Evolutionary conservation across 371 early-diverging fungal genomes (phyloP).

Genomic region (Mortierella sp.): DNA sequence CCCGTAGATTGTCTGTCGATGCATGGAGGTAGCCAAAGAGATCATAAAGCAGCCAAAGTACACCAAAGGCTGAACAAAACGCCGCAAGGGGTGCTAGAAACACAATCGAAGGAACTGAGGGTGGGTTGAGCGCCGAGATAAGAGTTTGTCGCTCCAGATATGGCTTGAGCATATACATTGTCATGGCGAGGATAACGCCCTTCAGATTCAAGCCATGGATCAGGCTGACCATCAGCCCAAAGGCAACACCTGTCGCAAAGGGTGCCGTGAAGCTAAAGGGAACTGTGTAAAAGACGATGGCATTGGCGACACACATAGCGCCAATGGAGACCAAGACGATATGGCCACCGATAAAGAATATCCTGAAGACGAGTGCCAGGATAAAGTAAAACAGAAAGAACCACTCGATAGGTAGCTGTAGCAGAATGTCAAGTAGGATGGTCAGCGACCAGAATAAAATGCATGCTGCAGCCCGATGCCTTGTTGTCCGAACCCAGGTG

Average conservation of each 20-base stretch:
- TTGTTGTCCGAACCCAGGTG: slow-evolving; percentile 1
- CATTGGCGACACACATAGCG: slow-evolving; percentile 55
- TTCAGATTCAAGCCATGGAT: slow-evolving; percentile 60
- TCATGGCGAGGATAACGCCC: slow-evolving; percentile 56
- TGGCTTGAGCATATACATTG: slow-evolving; percentile 58
- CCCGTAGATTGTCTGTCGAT: slow-evolving; percentile 52
- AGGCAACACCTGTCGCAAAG: slow-evolving; percentile 57
- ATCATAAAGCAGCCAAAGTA: slow-evolving; percentile 57
- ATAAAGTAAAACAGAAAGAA: slow-evolving; percentile 61
- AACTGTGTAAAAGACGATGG: slow-evolving; percentile 51
- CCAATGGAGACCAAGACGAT: slow-evolving; percentile 55
- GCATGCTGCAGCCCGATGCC: slow-evolving; percentile 53
- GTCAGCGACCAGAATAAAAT: slow-evolving; percentile 54
- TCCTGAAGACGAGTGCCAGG: slow-evolving; percentile 57
- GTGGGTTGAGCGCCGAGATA: slow-evolving; percentile 43
- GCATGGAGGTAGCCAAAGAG: slow-evolving; percentile 51
- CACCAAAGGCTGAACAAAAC: slow-evolving; percentile 59
- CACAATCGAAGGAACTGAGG: slow-evolving; percentile 46
- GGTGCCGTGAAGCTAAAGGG: slow-evolving; percentile 57
- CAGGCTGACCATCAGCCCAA: slow-evolving; percentile 59
- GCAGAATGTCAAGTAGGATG: slow-evolving; percentile 52
- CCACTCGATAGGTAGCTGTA: slow-evolving; percentile 64
- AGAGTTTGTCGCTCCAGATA: slow-evolving; percentile 52
- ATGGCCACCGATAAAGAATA: slow-evolving; percentile 55
- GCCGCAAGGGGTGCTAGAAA: slow-evolving; percentile 59